Base-by-base conservation (phyloP, 129 eudicot genomes). In the Erigeron canadensis region DNA sequence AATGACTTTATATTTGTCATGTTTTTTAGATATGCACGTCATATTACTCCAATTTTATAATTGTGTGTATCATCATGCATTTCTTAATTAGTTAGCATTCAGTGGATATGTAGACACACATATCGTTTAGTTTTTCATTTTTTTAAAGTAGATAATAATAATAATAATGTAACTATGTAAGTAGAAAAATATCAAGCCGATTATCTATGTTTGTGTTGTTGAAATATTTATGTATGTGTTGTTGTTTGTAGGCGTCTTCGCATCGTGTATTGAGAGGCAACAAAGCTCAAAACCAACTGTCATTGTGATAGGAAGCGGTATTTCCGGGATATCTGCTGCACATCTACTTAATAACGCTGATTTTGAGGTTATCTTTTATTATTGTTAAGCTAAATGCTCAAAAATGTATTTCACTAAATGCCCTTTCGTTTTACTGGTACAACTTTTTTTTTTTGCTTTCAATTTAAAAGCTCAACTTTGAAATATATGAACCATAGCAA, bases 281-380 rank as follows among this genome's bases (percentile, higher is more conserved):
- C 71, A 80, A 16, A 73, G 72, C 81, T 54, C 88, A 57, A 72
- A 63, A 54, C 94, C 97, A 63, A 77, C 89, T 10, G 97, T 95
- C 39, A 83, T 95, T 47, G 99, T 95, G 67, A 82, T 95, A 67
- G 99, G 99, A 67, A 91, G 89, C 67, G 99, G 99, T 61, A 95
- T 95, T 53, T 90, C 99, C 3, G 99, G 99, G 73, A 78, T 95
- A 75, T 86, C 97, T 76, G 99, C 99, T 17, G 99, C 99, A 13
- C 85, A 78, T 75, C 74, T 71, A 42, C 94, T 95, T 23, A 84
- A 66, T 11, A 88, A 90, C 87, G 94, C 99, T 41, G 88, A 86
- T 70, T 84, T 84, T 75, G 90, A 95, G 96, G 91, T 94, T 12
- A 42, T 22, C 4, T 61, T 75, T 60, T n/a, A 59, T 17, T 63